A percentile compares a stretch with the other conserved stretches of the same genome.
These are phyloP conservation scores for Aspergillus chevalieri DNA, from an alignment of 2,329 filamentous ascomycete species.

Conservation along the genomic window DNA sequence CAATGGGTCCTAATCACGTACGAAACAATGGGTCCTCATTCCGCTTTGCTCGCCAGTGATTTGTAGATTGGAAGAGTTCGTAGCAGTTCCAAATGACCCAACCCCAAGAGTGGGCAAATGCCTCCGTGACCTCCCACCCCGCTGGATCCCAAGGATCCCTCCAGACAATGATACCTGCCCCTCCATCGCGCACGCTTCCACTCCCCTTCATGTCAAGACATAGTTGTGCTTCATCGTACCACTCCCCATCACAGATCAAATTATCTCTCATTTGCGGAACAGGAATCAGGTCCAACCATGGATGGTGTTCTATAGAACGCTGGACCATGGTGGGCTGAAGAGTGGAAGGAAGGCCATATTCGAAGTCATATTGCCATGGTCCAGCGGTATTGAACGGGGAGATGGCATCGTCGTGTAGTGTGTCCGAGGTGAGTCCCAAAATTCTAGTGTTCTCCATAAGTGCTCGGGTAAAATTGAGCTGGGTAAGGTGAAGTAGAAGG, in stretches of 20 bases:
- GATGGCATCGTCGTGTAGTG: slow-evolving; percentile 13
- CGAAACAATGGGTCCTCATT: slow-evolving; percentile 1
- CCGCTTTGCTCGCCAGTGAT: slow-evolving; percentile 31
- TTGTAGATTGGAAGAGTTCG: slow-evolving; percentile 34
- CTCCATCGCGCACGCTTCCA: neutral
- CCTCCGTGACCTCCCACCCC: slow-evolving; percentile 40
- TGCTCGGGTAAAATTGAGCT: slow-evolving; percentile 13
- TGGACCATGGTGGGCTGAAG: slow-evolving; percentile 18
- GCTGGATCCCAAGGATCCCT: slow-evolving; percentile 32
- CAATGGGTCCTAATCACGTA: no score
- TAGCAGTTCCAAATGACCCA: slow-evolving; percentile 37
- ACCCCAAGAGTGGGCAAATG: slow-evolving; percentile 35
- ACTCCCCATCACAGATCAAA: slow-evolving; percentile 10
- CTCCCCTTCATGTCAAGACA: slow-evolving; percentile 12
- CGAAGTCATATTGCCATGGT: slow-evolving; percentile 3
- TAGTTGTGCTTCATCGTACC: slow-evolving; percentile 10
- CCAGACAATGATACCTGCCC: slow-evolving; percentile 26
- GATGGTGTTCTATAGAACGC: slow-evolving; percentile 14
- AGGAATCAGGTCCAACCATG: slow-evolving; percentile 22
- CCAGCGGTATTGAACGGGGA: slow-evolving; percentile 12
- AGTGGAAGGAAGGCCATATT: slow-evolving; percentile 4
- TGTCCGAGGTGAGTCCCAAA: slow-evolving; percentile 8
- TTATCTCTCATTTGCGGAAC: slow-evolving; percentile 16
- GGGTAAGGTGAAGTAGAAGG: slow-evolving; percentile 10
- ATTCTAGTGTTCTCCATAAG: slow-evolving; percentile 11